Percentiles rank a stretch among this genome's conserved stretches.
Evolutionary conservation across 352 stramenopile genomes (phyloP).

Genomic region (Phytophthora chlamydospora): DNA sequence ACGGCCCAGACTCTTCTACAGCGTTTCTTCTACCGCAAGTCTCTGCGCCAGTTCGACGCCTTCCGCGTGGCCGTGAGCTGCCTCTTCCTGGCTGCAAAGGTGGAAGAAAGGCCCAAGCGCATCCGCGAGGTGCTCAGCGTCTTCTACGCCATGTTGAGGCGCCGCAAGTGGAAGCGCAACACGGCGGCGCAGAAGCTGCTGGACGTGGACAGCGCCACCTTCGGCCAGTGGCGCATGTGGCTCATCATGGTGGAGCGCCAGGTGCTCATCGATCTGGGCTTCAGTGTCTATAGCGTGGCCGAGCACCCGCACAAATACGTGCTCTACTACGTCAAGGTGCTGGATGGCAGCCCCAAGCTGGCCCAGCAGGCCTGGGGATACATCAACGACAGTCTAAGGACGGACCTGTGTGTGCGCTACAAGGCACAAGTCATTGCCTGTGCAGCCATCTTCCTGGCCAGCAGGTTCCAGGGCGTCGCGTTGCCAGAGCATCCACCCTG

Average conservation of each 20-base stretch:
- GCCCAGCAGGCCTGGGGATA: conserved; percentile 90
- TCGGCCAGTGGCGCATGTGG: conserved; percentile 80
- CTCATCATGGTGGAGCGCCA: conserved; percentile 90
- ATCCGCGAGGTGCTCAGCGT: conserved; percentile 87
- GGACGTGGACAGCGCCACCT: conserved; percentile 63
- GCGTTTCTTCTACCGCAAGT: conserved; percentile 91
- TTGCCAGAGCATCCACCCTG: conserved; percentile 64
- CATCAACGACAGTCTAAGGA: conserved; percentile 90
- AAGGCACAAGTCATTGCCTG: conserved; percentile 87
- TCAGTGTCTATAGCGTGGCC: conserved; percentile 92
- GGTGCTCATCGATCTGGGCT: conserved; percentile 93
- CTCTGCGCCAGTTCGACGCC: conserved; percentile 85
- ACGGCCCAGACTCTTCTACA: conserved; percentile 92
- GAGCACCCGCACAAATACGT: conserved; percentile 95
- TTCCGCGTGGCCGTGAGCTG: conserved; percentile 90
- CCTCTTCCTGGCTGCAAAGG: conserved; percentile 90
- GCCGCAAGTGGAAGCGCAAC: conserved; percentile 63
- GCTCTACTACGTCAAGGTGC: conserved; percentile 92
- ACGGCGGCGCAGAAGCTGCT: conserved; percentile 68
- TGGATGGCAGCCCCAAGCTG: conserved; percentile 71
- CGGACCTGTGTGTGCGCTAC: conserved; percentile 86
- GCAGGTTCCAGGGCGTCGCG: conserved; percentile 59
- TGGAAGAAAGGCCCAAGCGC: conserved; percentile 86
- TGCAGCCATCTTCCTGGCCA: conserved; percentile 89
- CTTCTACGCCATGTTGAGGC: conserved; percentile 88